Evolutionary conservation across 331 rosid species (phyloP), one percentile per base, ranked within the genome.

Genomic region (Prunus yedoensis): DNA sequence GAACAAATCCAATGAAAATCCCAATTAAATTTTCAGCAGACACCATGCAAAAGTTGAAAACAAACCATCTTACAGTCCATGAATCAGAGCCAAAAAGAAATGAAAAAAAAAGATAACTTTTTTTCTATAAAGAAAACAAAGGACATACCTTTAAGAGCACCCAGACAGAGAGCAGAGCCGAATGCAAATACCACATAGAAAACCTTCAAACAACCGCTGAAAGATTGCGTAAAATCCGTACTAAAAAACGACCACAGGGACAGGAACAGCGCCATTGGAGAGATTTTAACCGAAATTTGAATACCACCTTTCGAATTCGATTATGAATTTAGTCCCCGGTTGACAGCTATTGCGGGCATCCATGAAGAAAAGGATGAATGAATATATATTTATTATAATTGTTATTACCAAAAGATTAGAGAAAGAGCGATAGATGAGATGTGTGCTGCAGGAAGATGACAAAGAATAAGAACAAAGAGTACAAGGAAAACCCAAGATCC

Each of bases 101-200:
- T 1, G 8, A 7, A 38, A 38, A 38, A 38, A 6, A 38, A 38
- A 38, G 9, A 38, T 0, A 38, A 8, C 0, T 38, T 38, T 38
- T 38, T 38, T 38, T 38, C 43, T 38, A 38, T 38, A 0, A 61
- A 41, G 12, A 59, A 51, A 43, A 43, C 18, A 51, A 27, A 60
- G 49, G 54, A 15, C 23, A 17, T 79, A 92, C 97, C 94, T 92
- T 92, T 92, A n/a, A 90, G 74, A 53, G 91, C 93, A 41, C 97
- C 97, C 49, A 81, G 79, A 78, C 73, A 76, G 76, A 92, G 77
- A 77, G 96, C 96, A 77, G 82, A 88, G 82, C 78, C 76, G 81
- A 92, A 92, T 1, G 85, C 91, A 70, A 87, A 82, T 15, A 82
- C 86, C 71, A 92, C 91, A 79, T 87, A 92, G 71, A 60, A 58